Base-by-base conservation (phyloP, 2,329 filamentous ascomycete genomes). In the Cladosporium velox region DNA sequence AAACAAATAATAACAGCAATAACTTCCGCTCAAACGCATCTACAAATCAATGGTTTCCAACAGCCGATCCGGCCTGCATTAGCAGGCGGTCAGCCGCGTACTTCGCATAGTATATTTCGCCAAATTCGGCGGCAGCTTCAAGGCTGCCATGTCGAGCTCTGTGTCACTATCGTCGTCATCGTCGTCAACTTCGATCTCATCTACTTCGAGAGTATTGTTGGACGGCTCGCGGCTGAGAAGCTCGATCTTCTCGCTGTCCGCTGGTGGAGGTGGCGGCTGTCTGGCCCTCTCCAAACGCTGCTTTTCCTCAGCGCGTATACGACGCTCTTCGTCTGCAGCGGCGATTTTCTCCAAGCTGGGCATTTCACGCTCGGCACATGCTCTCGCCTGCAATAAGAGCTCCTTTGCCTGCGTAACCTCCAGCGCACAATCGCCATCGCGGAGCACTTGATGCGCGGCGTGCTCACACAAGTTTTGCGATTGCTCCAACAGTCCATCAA, bases 401-500 rank as follows among this genome's bases (percentile, higher is more conserved):
- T 84, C 82, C 73, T 88, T 86, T 63, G 93, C 90, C 57, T 87
- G 89, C 30, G 83, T 82, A 47, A 97, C 85, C 77, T 96, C 92
- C 21, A 87, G 85, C n/a, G 83, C 85, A 78, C 93, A 97, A 73
- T 95, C 90, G 12, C 93, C 93, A 63, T 93, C 90, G 28, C 93
- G 88, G n/a, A 97, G 83, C 68, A 95, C 92, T 73, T 96, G 91
- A 74, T 96, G 93, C 0, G 93, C 93, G 2, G 91, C 93, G 64
- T 89, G 88, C 79, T 97, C 93, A 76, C 91, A 96, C 72, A 93
- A 86, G 65, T 85, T 85, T 76, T 97, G 92, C 5, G 92, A 90
- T 69, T 87, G 86, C 75, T 97, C 93, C 30, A 97, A 82, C 0
- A 87, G 86, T 75, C 90, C 91, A 75, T 97, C 93, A 1, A 93